phyloP scores from a whole-genome alignment of 2,329 filamentous ascomycete genomes.

The Talaromyces sp. region DNA sequence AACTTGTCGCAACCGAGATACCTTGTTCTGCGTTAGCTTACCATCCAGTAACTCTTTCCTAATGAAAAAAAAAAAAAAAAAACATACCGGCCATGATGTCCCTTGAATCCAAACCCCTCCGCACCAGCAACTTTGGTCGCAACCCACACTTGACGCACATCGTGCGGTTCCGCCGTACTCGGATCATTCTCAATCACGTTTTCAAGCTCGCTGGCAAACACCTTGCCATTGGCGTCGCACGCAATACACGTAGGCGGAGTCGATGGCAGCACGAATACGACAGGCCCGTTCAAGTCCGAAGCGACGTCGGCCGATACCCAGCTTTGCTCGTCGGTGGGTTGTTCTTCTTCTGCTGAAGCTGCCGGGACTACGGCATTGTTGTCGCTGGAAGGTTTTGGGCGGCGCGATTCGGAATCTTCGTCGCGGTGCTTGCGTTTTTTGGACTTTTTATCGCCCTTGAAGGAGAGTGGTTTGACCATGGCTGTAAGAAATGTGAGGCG shows the following conservation, averaged over 20 bases:
- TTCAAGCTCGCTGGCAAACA: slow-evolving; percentile 76
- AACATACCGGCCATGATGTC: slow-evolving; percentile 72
- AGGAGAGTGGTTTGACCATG: slow-evolving; percentile 73
- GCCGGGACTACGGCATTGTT: slow-evolving; percentile 14
- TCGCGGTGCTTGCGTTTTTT: slow-evolving; percentile 81
- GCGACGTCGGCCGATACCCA: slow-evolving; percentile 82
- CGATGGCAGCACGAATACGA: slow-evolving; percentile 77
- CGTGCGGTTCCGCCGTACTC: slow-evolving; percentile 85
- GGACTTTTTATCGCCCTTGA: slow-evolving; percentile 86
- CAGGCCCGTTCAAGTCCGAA: slow-evolving; percentile 72
- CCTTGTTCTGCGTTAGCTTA: slow-evolving; percentile 25
- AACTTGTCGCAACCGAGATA: slow-evolving; percentile 83
- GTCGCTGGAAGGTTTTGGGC: slow-evolving; percentile 19
- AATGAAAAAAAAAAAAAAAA: not conserved
- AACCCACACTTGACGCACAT: slow-evolving; percentile 94
- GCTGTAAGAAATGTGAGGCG: not conserved
- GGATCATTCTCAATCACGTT: slow-evolving; percentile 83
- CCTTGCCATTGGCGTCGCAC: slow-evolving; percentile 78
- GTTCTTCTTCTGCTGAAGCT: slow-evolving; percentile 22
- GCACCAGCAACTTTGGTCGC: slow-evolving; percentile 78
- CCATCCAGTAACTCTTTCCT: slow-evolving; percentile 26
- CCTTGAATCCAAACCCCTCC: slow-evolving; percentile 79
- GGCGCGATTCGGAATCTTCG: slow-evolving; percentile 39
- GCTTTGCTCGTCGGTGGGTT: slow-evolving; percentile 64
- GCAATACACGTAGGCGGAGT: slow-evolving; percentile 69